Evolutionary conservation across 768 basidiomycete species (phyloP).

Genomic region (Trametes gibbosa): DNA sequence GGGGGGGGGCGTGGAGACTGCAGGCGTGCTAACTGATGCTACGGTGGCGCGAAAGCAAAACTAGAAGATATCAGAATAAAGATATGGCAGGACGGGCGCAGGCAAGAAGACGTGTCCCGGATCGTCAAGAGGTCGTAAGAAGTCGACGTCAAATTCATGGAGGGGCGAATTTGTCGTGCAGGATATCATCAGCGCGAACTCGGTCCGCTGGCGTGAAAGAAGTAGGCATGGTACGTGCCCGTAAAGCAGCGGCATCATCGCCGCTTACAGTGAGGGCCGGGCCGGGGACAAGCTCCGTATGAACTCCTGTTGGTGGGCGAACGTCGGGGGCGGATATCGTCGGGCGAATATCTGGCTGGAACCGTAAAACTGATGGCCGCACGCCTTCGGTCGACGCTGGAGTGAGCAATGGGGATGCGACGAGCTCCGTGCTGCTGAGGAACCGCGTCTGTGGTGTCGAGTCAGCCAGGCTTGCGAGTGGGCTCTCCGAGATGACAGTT

Average conservation of each 20-base stretch:
- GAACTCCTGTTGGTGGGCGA: not conserved
- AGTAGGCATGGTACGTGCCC: conserved; percentile 15
- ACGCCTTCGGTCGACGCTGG: not conserved
- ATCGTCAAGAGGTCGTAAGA: not conserved
- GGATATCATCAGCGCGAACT: conserved; percentile 6
- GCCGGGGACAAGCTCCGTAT: not conserved
- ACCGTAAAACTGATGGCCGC: conserved; percentile 8
- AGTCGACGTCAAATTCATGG: not conserved
- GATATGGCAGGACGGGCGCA: not conserved
- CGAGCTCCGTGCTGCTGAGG: conserved; percentile 13
- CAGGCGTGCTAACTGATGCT: no score
- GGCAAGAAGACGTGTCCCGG: not conserved
- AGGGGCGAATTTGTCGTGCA: not conserved
- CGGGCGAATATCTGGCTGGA: conserved; percentile 1
- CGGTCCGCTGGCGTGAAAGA: conserved; percentile 8
- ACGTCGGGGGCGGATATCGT: conserved; percentile 7
- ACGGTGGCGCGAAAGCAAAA: no score
- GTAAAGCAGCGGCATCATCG: conserved; percentile 6
- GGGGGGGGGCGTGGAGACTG: no score
- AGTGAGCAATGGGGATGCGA: conserved; percentile 2
- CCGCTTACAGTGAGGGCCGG: not conserved
- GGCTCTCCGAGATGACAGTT: not conserved
- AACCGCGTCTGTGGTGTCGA: not conserved
- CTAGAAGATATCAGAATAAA: not conserved
- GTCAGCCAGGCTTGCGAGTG: not conserved